phyloP scores from a whole-genome alignment of 345 rosid genomes.

The Passiflora organensis region DNA sequence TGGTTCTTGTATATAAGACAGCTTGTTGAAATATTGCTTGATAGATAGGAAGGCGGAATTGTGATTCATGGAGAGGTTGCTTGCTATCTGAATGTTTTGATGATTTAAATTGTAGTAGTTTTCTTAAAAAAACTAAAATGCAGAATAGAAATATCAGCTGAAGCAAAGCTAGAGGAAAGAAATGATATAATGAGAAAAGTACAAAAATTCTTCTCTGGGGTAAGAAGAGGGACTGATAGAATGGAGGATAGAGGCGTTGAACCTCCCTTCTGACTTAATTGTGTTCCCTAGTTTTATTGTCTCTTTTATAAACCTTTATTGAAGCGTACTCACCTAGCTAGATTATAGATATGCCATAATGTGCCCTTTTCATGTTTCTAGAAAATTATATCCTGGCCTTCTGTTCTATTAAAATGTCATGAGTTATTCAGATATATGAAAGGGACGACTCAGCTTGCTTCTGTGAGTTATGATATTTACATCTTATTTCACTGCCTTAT shows the following conservation, averaged over 20 bases:
- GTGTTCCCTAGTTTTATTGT: background rate
- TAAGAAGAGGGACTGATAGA: background rate
- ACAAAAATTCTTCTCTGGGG: background rate
- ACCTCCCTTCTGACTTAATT: background rate
- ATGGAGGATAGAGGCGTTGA: background rate
- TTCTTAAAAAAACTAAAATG: background rate
- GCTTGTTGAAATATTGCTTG: too few relatives aligned
- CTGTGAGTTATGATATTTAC: constrained; percentile 5
- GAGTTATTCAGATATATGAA: constrained; percentile 1
- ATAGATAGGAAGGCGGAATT: too few relatives aligned
- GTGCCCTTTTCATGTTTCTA: background rate
- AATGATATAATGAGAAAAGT: background rate
- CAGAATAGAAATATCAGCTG: background rate
- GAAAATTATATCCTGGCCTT: background rate
- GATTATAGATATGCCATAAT: background rate
- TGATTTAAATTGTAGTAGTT: background rate
- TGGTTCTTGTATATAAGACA: too few relatives aligned
- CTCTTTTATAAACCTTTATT: background rate
- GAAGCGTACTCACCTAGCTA: background rate
- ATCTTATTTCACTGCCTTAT: too few relatives aligned
- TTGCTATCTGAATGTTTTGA: background rate
- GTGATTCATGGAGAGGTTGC: too few relatives aligned
- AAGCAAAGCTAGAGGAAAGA: background rate
- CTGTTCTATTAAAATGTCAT: background rate
- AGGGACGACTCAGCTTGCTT: constrained; percentile 4